A percentile compares a stretch with the other conserved stretches of the same genome.
phyloP scores from a whole-genome alignment of 2,329 filamentous ascomycete genomes.

The Trichophaea hybrida region DNA sequence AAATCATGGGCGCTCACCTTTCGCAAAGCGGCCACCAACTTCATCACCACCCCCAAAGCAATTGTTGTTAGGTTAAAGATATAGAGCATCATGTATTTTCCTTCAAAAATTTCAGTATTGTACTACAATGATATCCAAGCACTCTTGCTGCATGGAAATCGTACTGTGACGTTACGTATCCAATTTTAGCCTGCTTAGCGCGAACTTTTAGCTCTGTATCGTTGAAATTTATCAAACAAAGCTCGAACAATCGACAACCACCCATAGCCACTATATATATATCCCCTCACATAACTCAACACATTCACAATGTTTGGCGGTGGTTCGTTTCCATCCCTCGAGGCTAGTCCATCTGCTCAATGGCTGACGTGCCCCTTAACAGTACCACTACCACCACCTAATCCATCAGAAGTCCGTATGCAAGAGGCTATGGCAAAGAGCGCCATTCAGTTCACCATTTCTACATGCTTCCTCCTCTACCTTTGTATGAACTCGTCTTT shows the following conservation, averaged over 20 bases:
- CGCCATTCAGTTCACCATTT: conserved; percentile 52
- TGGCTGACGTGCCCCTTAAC: conserved; percentile 7
- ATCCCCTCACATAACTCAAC: not conserved
- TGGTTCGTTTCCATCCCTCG: conserved; percentile 4
- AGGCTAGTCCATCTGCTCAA: not conserved
- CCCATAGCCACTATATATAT: not conserved
- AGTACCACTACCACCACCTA: conserved; percentile 58
- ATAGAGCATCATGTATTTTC: no score
- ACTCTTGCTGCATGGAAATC: no score
- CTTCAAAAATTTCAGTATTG: no score
- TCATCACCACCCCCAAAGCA: no score
- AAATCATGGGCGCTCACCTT: no score
- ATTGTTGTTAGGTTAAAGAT: no score
- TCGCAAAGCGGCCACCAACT: no score
- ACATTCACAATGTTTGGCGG: conserved; percentile 24
- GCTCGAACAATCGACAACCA: not conserved
- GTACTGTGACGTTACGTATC: not conserved
- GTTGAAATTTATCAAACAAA: not conserved
- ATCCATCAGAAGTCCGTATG: conserved; percentile 53
- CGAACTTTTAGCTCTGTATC: not conserved
- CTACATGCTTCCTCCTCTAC: conserved; percentile 55
- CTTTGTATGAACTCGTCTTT: conserved; percentile 46
- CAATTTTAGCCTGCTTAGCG: not conserved
- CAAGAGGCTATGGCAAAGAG: conserved; percentile 53
- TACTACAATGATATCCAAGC: no score